Conservation (phyloP, 768 basidiomycete genomes). For the Boletus coccyginus region DNA sequence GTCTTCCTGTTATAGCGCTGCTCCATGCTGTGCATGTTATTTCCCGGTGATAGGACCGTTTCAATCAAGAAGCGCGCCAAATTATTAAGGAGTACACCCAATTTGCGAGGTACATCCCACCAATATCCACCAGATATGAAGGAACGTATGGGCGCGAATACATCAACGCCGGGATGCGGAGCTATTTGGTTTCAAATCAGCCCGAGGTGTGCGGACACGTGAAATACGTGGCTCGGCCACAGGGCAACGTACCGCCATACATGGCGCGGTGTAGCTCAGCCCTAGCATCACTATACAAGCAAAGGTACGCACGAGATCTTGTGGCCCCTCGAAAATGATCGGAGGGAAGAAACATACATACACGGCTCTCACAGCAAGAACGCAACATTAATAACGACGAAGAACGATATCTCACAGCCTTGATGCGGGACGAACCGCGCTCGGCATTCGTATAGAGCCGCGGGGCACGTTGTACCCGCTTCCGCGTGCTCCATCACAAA, state of each 20-base stretch:
- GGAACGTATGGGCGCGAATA: background rate
- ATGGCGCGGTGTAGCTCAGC: background rate
- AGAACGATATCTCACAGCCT: background rate
- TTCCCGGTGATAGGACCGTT: background rate
- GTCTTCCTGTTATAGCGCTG: background rate
- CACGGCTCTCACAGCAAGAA: background rate
- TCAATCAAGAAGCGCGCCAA: constrained; percentile 2
- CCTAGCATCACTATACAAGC: background rate
- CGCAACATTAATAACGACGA: background rate
- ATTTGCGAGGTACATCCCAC: background rate
- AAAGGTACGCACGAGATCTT: background rate
- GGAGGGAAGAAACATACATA: background rate
- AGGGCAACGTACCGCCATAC: background rate
- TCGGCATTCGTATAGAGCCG: background rate
- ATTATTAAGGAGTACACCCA: background rate
- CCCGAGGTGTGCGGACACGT: background rate
- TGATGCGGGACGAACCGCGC: background rate
- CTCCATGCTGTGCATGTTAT: background rate
- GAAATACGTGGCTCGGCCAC: background rate
- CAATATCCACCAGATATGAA: constrained; percentile 6
- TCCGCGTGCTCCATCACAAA: constrained; percentile 7
- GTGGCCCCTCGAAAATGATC: constrained; percentile 6
- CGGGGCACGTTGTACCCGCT: constrained; percentile 4
- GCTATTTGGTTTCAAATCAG: background rate
- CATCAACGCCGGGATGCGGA: background rate